phyloP scores from a whole-genome alignment of 495 filamentous ascomycete genomes.

The Apodospora peruviana region DNA sequence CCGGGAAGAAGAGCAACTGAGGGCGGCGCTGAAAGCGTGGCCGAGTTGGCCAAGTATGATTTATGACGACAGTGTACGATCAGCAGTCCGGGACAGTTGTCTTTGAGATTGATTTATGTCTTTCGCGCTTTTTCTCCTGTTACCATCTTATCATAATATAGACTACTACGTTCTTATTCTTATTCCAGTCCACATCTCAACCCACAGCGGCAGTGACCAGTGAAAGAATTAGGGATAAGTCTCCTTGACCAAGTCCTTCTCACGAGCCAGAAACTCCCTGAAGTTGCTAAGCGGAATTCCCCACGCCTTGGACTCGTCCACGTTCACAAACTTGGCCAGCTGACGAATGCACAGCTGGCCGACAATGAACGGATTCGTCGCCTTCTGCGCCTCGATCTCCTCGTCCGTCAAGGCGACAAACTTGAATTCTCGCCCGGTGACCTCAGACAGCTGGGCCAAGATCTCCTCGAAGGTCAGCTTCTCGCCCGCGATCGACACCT shows the following conservation, averaged over 20 bases:
- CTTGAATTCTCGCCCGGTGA: conserved; percentile 19
- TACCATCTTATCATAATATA: too few species aligned
- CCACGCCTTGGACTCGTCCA: conserved; percentile 30
- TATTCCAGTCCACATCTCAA: too few species aligned
- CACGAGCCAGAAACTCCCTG: conserved; percentile 29
- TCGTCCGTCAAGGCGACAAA: conserved; percentile 31
- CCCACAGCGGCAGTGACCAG: not conserved
- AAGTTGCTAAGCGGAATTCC: conserved; percentile 27
- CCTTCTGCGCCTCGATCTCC: conserved; percentile 25
- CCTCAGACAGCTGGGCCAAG: conserved; percentile 18
- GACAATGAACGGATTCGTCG: conserved; percentile 18
- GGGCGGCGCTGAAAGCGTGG: too few species aligned
- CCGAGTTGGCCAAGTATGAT: too few species aligned
- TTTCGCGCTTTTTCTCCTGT: too few species aligned
- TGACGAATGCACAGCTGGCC: conserved; percentile 17
- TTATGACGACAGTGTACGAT: too few species aligned
- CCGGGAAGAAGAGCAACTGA: too few species aligned
- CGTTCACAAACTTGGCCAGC: conserved; percentile 30
- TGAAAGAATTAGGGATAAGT: too few species aligned
- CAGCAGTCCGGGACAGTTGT: too few species aligned
- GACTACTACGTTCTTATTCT: too few species aligned
- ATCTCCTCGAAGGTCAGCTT: conserved; percentile 29
- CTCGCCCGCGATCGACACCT: conserved; percentile 38
- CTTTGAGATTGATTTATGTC: too few species aligned
- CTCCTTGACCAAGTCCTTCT: conserved; percentile 22